A percentile compares a stretch with the other conserved stretches of the same genome.
Evolutionary conservation across 768 basidiomycete genomes (phyloP).

Genomic region (Cyathus striatus): DNA sequence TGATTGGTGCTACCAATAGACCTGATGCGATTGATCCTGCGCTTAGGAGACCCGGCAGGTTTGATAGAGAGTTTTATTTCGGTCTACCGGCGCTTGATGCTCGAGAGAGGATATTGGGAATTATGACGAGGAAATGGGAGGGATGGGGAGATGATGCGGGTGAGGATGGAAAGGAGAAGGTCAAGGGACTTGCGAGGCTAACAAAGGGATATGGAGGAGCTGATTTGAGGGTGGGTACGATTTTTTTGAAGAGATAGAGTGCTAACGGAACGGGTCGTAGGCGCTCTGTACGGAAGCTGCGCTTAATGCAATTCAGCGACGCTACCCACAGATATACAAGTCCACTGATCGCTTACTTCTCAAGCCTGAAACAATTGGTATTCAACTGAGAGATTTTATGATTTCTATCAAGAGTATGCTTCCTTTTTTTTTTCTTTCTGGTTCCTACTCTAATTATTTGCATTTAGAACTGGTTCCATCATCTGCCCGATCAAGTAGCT

Average conservation of each 20-base stretch:
- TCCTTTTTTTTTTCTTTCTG: slow-evolving; percentile 2
- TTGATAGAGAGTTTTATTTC: slow-evolving; percentile 98
- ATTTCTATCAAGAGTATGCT: slow-evolving; percentile 89
- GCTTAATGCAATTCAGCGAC: slow-evolving; percentile 90
- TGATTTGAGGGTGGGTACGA: slow-evolving; percentile 82
- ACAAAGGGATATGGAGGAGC: slow-evolving; percentile 99
- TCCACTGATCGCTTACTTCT: slow-evolving; percentile 80
- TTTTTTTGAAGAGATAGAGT: background rate
- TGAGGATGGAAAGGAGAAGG: slow-evolving; percentile 60
- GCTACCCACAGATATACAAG: slow-evolving; percentile 97
- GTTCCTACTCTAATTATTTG: slow-evolving; percentile 1
- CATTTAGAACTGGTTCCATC: slow-evolving; percentile 87
- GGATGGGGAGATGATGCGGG: slow-evolving; percentile 58
- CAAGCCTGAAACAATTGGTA: slow-evolving; percentile 78
- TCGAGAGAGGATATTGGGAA: slow-evolving; percentile 80
- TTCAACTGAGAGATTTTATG: slow-evolving; percentile 92
- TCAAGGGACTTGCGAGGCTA: slow-evolving; percentile 70
- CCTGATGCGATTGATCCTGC: slow-evolving; percentile 99
- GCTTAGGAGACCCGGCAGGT: slow-evolving; percentile 86
- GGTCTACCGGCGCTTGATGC: slow-evolving; percentile 83
- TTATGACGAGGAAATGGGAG: slow-evolving; percentile 88
- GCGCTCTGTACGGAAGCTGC: slow-evolving; percentile 97
- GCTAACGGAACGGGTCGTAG: slow-evolving; percentile 30
- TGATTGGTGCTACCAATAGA: slow-evolving; percentile 96
- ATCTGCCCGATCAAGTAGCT: slow-evolving; percentile 86